Evolutionary conservation across 2,329 filamentous ascomycete species (phyloP).

Genomic region (Fusarium staphyleae): DNA sequence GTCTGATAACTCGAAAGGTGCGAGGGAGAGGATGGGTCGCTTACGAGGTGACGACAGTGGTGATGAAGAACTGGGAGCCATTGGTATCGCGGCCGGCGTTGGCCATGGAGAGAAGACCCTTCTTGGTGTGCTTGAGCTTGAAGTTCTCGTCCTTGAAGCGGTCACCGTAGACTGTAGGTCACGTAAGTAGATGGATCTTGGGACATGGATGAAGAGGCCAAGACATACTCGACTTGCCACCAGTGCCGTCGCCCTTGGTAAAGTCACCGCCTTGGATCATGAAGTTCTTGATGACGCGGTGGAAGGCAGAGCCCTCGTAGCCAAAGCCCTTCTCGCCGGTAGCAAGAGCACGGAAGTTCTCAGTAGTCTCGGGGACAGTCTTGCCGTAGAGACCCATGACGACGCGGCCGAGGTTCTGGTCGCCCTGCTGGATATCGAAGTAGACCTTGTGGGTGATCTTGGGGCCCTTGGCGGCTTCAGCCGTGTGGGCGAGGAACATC

Average conservation of each 20-base stretch:
- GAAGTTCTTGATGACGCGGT: conserved; percentile 89
- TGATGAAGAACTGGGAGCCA: conserved; percentile 91
- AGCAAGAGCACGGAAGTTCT: conserved; percentile 81
- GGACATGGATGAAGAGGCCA: not conserved
- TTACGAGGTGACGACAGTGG: conserved; percentile 78
- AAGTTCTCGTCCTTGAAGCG: conserved; percentile 93
- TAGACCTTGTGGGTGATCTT: conserved; percentile 97
- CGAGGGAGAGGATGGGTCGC: conserved; percentile 33
- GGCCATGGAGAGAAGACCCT: conserved; percentile 84
- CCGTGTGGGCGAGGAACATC: conserved; percentile 77
- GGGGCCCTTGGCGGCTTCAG: conserved; percentile 80
- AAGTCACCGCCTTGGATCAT: conserved; percentile 95
- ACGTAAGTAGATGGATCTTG: conserved; percentile 30
- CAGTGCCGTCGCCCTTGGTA: conserved; percentile 81
- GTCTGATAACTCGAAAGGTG: not conserved
- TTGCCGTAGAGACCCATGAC: conserved; percentile 87
- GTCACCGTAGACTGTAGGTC: conserved; percentile 73
- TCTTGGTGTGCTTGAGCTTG: conserved; percentile 91
- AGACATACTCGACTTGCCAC: conserved; percentile 80
- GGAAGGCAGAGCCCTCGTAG: conserved; percentile 82
- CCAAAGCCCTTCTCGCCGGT: conserved; percentile 88
- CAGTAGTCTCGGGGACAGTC: conserved; percentile 77
- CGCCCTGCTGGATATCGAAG: conserved; percentile 83
- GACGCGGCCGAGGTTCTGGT: conserved; percentile 75
- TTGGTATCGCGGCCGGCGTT: conserved; percentile 87